Base-by-base conservation (phyloP, 768 basidiomycete genomes). In the Filobasidium wieringae region DNA sequence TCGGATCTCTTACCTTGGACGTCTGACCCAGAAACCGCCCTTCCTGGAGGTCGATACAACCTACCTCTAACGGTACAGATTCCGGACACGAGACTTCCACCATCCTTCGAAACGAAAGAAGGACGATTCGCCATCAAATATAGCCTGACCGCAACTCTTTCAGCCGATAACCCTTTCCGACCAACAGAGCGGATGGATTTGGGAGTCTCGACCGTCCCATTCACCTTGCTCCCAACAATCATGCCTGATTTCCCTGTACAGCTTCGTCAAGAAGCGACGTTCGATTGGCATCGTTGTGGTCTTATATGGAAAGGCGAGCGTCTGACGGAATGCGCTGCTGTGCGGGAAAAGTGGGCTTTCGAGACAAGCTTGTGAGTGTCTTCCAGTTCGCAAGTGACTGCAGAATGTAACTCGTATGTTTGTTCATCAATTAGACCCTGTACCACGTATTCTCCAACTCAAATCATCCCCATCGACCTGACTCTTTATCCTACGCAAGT, bases 161-260 rank as follows among this genome's bases (percentile, higher is more conserved):
- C 60, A 7, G 66, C 63, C 56, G 68, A 71, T 39, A 61, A 68
- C 41, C 62, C 63, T 4, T 32, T 50, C 14, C 58, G 55, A 14
- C 65, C 58, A 2, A 63, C 66, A 4, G 34, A 22, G 6, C 41
- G 68, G 29, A 43, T 64, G 14, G 43, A 63, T 11, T 53, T 71
- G n/a, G 63, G 66, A 14, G 64, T 67, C 29, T 55, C 62, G 2
- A 47, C 63, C 3, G 57, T 55, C 51, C 63, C 66, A n/a, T 71
- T 71, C 58, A 68, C 68, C 45, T 67, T 71, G 68, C 60, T 71
- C 63, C 69, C 69, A 14, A 68, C 67, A 33, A 71, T 68, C 14
- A 32, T 66, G 39, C 69, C 69, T 4, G 67, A 47, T 24, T 17
- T 17, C 14, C 43, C 43, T 24, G 22, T 47, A 27, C 22, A 19